Evolutionary conservation across 2,329 filamentous ascomycete genomes (phyloP).

Genomic region (Exserohilum rostratum): DNA sequence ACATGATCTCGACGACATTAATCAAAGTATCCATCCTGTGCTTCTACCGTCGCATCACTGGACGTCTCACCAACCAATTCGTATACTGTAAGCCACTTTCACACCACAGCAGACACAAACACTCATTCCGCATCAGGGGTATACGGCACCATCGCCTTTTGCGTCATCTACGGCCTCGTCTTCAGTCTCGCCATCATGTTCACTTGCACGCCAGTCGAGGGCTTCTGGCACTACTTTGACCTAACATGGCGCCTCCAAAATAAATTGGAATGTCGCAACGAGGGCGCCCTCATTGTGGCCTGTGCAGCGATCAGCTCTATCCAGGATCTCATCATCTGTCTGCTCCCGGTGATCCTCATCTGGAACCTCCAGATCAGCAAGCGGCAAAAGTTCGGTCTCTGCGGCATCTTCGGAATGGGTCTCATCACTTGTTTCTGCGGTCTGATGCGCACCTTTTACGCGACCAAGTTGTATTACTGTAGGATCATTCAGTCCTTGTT

Average conservation of each 20-base stretch:
- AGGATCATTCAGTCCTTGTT: too few species aligned
- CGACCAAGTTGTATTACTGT: constrained; percentile 40
- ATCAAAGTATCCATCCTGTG: constrained; percentile 45
- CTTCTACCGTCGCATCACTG: constrained; percentile 53
- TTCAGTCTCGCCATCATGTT: constrained; percentile 47
- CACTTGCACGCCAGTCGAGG: constrained; percentile 48
- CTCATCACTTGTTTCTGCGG: constrained; percentile 49
- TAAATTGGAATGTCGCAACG: constrained; percentile 46
- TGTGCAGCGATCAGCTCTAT: constrained; percentile 49
- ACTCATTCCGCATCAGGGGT: constrained; percentile 22
- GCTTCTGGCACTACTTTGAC: constrained; percentile 51
- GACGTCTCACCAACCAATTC: constrained; percentile 44
- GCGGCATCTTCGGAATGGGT: constrained; percentile 53
- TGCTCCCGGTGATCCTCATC: constrained; percentile 53
- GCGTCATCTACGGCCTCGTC: constrained; percentile 46
- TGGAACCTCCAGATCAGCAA: constrained; percentile 52
- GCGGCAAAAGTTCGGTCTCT: constrained; percentile 53
- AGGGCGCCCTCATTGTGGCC: constrained; percentile 47
- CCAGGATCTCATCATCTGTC: constrained; percentile 50
- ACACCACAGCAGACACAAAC: background rate
- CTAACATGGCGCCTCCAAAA: constrained; percentile 38
- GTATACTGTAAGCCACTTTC: constrained; percentile 32
- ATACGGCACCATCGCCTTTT: constrained; percentile 47
- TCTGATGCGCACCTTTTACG: constrained; percentile 48
- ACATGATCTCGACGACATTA: constrained; percentile 34